A percentile compares a stretch with the other conserved stretches of the same genome.
Evolutionary conservation across 2,329 filamentous ascomycete genomes (phyloP).

Genomic region (Orbilia quercus): DNA sequence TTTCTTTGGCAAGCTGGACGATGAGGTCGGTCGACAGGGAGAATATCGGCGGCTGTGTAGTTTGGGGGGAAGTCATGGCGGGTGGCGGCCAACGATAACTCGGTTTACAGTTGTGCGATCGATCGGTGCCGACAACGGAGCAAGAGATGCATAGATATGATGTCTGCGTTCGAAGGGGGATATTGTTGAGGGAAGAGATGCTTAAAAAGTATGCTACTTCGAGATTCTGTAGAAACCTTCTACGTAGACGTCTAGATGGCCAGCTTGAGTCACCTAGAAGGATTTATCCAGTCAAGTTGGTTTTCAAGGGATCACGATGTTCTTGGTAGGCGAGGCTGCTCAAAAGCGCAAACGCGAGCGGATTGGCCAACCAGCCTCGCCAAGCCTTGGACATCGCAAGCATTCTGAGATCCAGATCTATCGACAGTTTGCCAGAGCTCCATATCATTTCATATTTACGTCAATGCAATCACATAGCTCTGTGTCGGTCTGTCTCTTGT

Average conservation of each 20-base stretch:
- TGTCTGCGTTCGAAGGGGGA: no score
- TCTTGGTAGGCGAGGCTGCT: not conserved
- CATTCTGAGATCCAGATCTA: no score
- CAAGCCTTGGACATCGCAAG: not conserved
- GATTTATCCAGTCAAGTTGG: not conserved
- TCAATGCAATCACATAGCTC: no score
- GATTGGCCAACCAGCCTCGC: not conserved
- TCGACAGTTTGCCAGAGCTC: no score
- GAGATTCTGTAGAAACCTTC: not conserved
- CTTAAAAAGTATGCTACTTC: not conserved
- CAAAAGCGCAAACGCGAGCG: slow-evolving; percentile 3
- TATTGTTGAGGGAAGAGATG: not conserved
- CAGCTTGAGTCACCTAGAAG: not conserved
- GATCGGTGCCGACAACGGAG: not conserved
- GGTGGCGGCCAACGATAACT: not conserved
- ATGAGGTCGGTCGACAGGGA: slow-evolving; percentile 36
- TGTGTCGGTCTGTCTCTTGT: no score
- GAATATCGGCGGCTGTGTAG: slow-evolving; percentile 27
- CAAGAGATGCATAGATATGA: not conserved
- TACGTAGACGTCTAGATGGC: not conserved
- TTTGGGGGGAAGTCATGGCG: not conserved
- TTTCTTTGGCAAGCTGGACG: slow-evolving; percentile 36
- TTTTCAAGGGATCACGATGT: not conserved
- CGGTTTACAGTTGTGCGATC: not conserved
- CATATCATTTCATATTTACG: no score